Base-by-base conservation (phyloP, 352 stramenopile genomes). In the Globisporangium echinulatum region DNA sequence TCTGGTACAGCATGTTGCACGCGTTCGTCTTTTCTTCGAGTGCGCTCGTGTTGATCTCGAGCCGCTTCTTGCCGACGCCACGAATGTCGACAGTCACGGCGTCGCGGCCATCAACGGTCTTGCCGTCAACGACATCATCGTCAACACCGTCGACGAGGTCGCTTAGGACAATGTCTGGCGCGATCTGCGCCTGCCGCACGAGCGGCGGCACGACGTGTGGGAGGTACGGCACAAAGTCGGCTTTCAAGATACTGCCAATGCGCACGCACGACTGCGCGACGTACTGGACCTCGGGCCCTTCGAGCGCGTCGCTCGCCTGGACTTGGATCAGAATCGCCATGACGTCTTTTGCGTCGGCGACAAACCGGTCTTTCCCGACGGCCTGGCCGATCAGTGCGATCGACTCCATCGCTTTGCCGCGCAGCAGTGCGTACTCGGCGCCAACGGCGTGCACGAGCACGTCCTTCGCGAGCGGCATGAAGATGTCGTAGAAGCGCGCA, bases 1-100 rank as follows among this genome's bases (percentile, higher is more conserved):
- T 88, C 69, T 95, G 85, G 70, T 93, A 95, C 5, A 95, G 69
- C 85, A 95, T 95, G 71, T 95, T 92, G 64, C 85, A 90, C 39
- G 83, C 85, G 56, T 92, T 91, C 25, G 77, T 81, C 79, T 95
- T 95, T 54, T 93, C 85, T 58, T 93, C 79, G 25, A 95, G 67
- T 56, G 85, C 82, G 58, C 71, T 90, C 55, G 85, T 95, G 71
- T 95, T 92, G 58, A 95, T 92, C 67, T 92, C 77, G 58, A 95
- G 67, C 17, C 77, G 79, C 75, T 92, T 91, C 72, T 89, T 90
- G 66, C 82, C 85, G 19, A 84, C 74, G 53, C 79, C 84, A 49
- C 75, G 79, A 52, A 93, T 88, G 43, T 95, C 75, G 11, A 95
- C 67, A 17, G 77, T 90, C 60, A 95, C 74, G 1, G 70, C 69